Conservation (phyloP, 2,329 filamentous ascomycete genomes). For the Cadophora malorum region DNA sequence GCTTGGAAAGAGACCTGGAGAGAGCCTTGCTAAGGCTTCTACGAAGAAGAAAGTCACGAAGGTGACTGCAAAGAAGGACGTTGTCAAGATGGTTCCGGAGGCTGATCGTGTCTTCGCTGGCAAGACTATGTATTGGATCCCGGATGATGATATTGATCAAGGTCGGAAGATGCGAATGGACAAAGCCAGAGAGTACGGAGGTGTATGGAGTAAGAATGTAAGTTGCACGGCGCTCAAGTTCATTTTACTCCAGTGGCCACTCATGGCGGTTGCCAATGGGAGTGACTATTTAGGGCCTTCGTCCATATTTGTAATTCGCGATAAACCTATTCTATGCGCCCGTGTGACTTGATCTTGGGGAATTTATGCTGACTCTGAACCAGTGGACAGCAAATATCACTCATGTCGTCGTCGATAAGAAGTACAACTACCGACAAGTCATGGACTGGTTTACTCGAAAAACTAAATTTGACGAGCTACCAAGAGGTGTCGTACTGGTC, state of each 20-base stretch:
- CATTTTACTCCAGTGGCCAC: background rate
- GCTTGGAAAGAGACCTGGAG: constrained; percentile 35
- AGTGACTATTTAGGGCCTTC: background rate
- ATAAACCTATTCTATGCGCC: background rate
- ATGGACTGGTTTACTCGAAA: constrained; percentile 55
- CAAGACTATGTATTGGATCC: constrained; percentile 78
- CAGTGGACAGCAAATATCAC: constrained; percentile 63
- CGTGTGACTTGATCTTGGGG: too few relatives aligned
- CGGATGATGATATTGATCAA: constrained; percentile 75
- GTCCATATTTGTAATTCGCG: background rate
- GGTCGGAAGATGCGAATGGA: constrained; percentile 73
- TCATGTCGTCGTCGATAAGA: constrained; percentile 80
- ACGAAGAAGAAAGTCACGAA: constrained; percentile 47
- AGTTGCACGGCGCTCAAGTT: background rate
- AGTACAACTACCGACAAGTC: constrained; percentile 68
- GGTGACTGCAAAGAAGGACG: constrained; percentile 47
- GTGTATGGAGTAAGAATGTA: constrained; percentile 65
- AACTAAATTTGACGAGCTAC: constrained; percentile 32
- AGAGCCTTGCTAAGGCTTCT: background rate
- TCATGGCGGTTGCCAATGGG: background rate
- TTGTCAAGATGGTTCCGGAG: constrained; percentile 56
- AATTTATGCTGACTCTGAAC: background rate
- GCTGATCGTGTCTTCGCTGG: constrained; percentile 63
- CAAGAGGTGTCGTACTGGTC: constrained; percentile 61
- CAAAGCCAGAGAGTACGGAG: constrained; percentile 78